Conservation (phyloP, 176 grass and related monocot genomes). For the Guadua angustifolia region DNA sequence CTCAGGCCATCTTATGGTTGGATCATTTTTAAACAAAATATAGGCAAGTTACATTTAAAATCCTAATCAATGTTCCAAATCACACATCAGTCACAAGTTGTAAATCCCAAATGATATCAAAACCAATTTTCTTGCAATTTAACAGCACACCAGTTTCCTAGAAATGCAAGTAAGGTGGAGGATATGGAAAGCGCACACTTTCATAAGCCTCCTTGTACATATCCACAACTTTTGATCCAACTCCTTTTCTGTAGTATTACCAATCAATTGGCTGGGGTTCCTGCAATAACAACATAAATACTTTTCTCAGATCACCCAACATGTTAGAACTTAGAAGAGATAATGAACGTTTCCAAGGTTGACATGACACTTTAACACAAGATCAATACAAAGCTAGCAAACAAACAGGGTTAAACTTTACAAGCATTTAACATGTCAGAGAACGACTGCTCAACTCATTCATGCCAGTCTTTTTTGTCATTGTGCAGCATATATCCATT, state of each 20-base stretch:
- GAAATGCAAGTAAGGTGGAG: slow-evolving; percentile 15
- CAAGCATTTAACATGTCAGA: slow-evolving; percentile 11
- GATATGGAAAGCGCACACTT: slow-evolving; percentile 48
- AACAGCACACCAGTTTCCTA: not conserved
- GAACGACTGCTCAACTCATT: not conserved
- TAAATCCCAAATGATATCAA: not conserved
- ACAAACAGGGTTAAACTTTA: not conserved
- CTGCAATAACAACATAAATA: slow-evolving; percentile 49
- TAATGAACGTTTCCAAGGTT: not conserved
- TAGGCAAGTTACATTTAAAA: not conserved
- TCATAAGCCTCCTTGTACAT: slow-evolving; percentile 82
- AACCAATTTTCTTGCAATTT: slow-evolving; percentile 12
- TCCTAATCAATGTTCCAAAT: not conserved
- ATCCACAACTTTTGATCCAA: slow-evolving; percentile 67
- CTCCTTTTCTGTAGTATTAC: slow-evolving; percentile 81
- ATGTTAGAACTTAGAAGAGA: not conserved
- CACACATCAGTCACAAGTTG: not conserved
- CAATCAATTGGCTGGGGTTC: slow-evolving; percentile 81
- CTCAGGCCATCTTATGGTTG: not conserved
- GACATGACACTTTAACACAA: not conserved
- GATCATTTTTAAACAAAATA: not conserved
- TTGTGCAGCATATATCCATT: not conserved
- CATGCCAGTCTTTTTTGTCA: not conserved
- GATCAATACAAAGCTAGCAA: not conserved
- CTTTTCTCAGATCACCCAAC: slow-evolving; percentile 13